phyloP scores from a whole-genome alignment of 805 yeast genomes.

The Hanseniaspora hatyaiensis region DNA sequence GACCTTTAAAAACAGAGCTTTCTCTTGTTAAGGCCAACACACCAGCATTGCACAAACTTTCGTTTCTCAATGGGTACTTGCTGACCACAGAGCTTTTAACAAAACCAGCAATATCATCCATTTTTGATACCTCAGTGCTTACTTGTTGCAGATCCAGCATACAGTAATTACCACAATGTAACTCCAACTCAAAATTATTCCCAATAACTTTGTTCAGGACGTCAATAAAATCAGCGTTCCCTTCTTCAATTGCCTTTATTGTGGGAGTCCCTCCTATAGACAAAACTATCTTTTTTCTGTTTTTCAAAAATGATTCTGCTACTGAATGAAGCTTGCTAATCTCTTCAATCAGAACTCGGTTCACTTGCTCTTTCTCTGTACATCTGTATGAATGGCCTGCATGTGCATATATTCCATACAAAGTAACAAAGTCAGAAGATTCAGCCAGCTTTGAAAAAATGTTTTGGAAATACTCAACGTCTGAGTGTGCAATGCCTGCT shows the following conservation, averaged over 20 bases:
- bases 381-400: constrained; percentile 65
- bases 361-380: constrained; percentile 36
- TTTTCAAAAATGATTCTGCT: constrained; percentile 25
- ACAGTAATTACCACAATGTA: constrained; percentile 75
- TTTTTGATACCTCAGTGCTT: constrained; percentile 49
- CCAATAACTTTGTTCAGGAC: constrained; percentile 17
- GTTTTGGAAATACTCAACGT: constrained; percentile 24
- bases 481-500: constrained; percentile 44
- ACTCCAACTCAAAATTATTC: constrained; percentile 40
- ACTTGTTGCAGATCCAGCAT: constrained; percentile 66
- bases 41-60: constrained; percentile 59
- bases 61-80: constrained; percentile 41
- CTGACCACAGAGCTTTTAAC: constrained; percentile 52
- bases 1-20: constrained; percentile 46
- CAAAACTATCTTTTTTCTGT: constrained; percentile 35
- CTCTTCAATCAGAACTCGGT: constrained; percentile 42
- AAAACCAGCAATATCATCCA: constrained; percentile 37
- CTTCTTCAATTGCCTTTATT: constrained; percentile 40
- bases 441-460: constrained; percentile 29
- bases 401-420: constrained; percentile 66
- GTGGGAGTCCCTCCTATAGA: constrained; percentile 82
- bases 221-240: constrained; percentile 14
- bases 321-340: constrained; percentile 47
- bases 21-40: constrained; percentile 61
- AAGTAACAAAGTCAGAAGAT: constrained; percentile 29